Percentiles rank a stretch among this genome's conserved stretches.
phyloP scores from a whole-genome alignment of 257 asterid species.

The Nicotiana benthamiana region DNA sequence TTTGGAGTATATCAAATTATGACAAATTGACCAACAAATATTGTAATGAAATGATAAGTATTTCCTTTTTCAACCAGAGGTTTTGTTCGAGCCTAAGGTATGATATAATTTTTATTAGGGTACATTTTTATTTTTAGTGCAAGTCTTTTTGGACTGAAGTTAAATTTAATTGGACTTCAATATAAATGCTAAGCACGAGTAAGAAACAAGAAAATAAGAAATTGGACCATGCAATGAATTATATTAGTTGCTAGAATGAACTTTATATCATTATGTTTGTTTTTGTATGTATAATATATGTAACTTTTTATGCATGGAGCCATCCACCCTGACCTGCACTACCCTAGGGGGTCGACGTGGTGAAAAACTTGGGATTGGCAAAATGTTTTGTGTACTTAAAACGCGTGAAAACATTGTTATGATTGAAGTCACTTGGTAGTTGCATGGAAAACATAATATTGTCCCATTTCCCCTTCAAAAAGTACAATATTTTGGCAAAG shows the following conservation, averaged over 20 bases:
- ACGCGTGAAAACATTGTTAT: conserved; percentile 50
- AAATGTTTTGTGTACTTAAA: conserved; percentile 21
- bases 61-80: too few species aligned
- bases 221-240: conserved; percentile 31
- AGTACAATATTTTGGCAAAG: conserved; percentile 19
- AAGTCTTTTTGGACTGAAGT: rapidly evolving
- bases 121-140: rapidly evolving
- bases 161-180: too few species aligned
- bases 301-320: conserved; percentile 24
- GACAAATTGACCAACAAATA: not conserved
- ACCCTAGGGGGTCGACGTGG: not conserved
- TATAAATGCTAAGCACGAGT: too few species aligned
- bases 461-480: conserved; percentile 16
- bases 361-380: conserved; percentile 19
- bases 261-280: conserved; percentile 16
- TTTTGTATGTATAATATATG: not conserved
- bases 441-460: conserved; percentile 29
- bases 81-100: too few species aligned
- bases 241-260: conserved; percentile 3
- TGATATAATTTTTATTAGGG: rapidly evolving
- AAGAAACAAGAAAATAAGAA: not conserved
- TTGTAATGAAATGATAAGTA: too few species aligned
- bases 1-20: not conserved
- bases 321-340: not conserved
- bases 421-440: conserved; percentile 47